Conservation (phyloP, 129 eudicot genomes). For the Flaveria robusta region DNA sequence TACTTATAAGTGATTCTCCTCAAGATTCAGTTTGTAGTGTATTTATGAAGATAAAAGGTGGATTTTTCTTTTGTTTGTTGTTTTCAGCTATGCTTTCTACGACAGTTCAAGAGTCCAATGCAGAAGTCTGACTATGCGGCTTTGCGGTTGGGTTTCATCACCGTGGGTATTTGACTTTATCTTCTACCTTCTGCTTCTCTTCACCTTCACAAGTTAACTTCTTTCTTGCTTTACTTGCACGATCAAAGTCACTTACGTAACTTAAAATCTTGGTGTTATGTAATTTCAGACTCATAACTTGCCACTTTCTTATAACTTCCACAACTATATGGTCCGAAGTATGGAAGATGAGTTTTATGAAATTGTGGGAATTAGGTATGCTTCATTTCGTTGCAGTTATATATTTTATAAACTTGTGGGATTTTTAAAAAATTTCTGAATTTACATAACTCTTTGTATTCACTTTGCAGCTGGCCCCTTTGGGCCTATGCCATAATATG, state of each 20-base stretch:
- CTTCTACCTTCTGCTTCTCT: constrained; percentile 22
- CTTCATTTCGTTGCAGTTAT: not conserved
- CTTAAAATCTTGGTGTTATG: constrained; percentile 2
- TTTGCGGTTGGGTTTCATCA: constrained; percentile 89
- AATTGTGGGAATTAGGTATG: constrained; percentile 92
- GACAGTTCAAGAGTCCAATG: constrained; percentile 82
- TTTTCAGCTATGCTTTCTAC: constrained; percentile 87
- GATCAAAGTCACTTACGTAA: not conserved
- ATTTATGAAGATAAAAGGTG: not conserved
- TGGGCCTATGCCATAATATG: constrained; percentile 96
- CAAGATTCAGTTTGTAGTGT: not conserved
- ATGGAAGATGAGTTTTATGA: constrained; percentile 98
- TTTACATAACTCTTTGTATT: not conserved
- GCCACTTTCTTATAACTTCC: constrained; percentile 89
- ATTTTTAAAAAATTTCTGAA: not conserved
- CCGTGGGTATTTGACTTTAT: constrained; percentile 67
- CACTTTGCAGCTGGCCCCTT: constrained; percentile 88
- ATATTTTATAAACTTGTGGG: not conserved
- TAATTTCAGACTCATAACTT: constrained; percentile 78
- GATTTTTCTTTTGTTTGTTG: constrained; percentile 2
- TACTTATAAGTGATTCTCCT: not conserved
- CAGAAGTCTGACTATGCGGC: constrained; percentile 84
- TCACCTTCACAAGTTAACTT: not conserved
- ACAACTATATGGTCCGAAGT: constrained; percentile 92
- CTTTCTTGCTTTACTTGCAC: not conserved